Conservation (phyloP, 2,329 filamentous ascomycete species). For the Chaetomium sp. region DNA sequence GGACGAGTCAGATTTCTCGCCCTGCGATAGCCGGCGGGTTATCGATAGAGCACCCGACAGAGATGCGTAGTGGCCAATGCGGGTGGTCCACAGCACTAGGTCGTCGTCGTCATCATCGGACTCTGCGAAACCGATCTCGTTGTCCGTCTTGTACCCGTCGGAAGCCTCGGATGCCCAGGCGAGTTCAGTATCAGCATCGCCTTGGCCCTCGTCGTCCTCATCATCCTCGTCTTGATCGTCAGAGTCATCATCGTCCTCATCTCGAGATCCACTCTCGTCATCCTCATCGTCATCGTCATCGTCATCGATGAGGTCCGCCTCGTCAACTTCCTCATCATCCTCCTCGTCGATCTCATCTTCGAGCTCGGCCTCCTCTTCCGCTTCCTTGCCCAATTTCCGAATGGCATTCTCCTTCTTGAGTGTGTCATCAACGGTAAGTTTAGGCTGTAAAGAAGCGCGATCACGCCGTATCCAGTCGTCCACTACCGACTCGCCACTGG, state of each 20-base stretch:
- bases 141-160: constrained; percentile 74
- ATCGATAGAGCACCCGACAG: constrained; percentile 43
- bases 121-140: constrained; percentile 68
- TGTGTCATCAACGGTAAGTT: constrained; percentile 87
- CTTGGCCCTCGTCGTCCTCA: constrained; percentile 50
- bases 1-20: constrained; percentile 63
- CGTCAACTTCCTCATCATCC: constrained; percentile 53
- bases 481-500: constrained; percentile 75
- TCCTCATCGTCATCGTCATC: constrained; percentile 57
- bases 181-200: constrained; percentile 56
- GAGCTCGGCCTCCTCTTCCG: constrained; percentile 80
- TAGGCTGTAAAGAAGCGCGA: constrained; percentile 62
- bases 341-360: constrained; percentile 58
- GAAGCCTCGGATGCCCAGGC: constrained; percentile 57
- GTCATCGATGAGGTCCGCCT: constrained; percentile 55
- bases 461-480: constrained; percentile 88
- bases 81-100: constrained; percentile 58
- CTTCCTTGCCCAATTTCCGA: constrained; percentile 82
- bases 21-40: constrained; percentile 46
- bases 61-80: constrained; percentile 44
- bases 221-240: constrained; percentile 40
- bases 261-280: constrained; percentile 45
- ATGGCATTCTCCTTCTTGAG: constrained; percentile 88
- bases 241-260: constrained; percentile 53
- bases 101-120: constrained; percentile 74